These are phyloP conservation scores for Pogostemon cablin DNA, from an alignment of 257 asterid genomes.

Conservation along the genomic window DNA sequence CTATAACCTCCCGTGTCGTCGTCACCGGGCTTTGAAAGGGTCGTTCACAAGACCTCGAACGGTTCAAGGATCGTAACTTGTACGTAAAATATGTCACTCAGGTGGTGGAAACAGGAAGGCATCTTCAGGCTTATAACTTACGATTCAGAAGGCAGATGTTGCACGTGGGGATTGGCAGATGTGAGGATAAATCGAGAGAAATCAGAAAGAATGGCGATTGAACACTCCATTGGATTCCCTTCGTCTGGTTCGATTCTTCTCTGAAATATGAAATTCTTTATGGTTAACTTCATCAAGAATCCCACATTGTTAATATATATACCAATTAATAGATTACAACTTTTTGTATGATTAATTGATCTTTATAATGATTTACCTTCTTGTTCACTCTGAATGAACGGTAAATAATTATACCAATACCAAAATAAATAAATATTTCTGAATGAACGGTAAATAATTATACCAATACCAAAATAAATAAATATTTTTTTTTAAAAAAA, in stretches of 20 bases:
- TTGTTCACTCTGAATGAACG: too few relatives aligned
- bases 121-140: slow-evolving; percentile 63
- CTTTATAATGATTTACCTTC: background rate
- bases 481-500: too few relatives aligned
- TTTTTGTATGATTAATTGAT: background rate
- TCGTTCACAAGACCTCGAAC: slow-evolving; percentile 76
- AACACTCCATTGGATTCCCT: slow-evolving; percentile 64
- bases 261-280: slow-evolving; percentile 48
- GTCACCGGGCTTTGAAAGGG: slow-evolving; percentile 88
- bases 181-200: slow-evolving; percentile 82
- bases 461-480: too few relatives aligned
- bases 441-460: too few relatives aligned
- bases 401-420: too few relatives aligned
- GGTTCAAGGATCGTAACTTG: slow-evolving; percentile 81
- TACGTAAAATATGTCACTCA: slow-evolving; percentile 61
- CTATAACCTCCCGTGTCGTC: slow-evolving; percentile 27
- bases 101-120: slow-evolving; percentile 62
- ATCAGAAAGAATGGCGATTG: slow-evolving; percentile 76
- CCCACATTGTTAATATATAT: background rate
- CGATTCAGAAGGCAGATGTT: slow-evolving; percentile 49
- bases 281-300: background rate
- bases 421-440: too few relatives aligned
- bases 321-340: background rate
- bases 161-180: slow-evolving; percentile 89
- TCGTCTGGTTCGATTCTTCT: slow-evolving; percentile 60